phyloP scores from a whole-genome alignment of 208 protist genomes.

The Wallacemonas sp. region DNA sequence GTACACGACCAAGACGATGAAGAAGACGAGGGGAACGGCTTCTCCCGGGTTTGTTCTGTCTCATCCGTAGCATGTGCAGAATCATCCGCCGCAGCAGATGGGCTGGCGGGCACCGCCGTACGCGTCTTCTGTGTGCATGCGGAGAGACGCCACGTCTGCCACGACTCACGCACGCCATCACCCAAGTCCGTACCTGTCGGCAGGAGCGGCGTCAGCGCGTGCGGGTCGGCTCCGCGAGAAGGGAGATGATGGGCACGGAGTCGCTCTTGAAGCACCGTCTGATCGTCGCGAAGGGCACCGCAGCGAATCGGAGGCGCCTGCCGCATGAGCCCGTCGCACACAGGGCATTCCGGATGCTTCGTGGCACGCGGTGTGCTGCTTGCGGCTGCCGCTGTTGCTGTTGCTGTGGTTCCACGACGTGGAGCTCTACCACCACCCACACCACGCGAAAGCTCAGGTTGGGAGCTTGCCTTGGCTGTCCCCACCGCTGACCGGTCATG shows the following conservation, averaged over 20 bases:
- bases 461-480: too few relatives aligned
- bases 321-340: slow-evolving; percentile 35
- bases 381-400: background rate
- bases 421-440: too few relatives aligned
- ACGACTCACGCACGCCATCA: background rate
- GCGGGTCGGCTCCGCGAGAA: slow-evolving; percentile 17
- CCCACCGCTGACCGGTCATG: too few relatives aligned
- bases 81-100: background rate
- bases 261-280: slow-evolving; percentile 21
- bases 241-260: slow-evolving; percentile 19
- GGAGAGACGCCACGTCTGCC: slow-evolving; percentile 27
- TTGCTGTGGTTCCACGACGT: background rate
- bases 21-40: too few relatives aligned
- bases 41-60: too few relatives aligned
- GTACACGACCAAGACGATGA: too few relatives aligned
- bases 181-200: background rate
- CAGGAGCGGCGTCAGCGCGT: slow-evolving; percentile 24
- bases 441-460: too few relatives aligned
- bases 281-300: slow-evolving; percentile 40
- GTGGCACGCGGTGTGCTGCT: background rate
- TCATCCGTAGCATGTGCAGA: too few relatives aligned
- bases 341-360: slow-evolving; percentile 23
- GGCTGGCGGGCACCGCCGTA: background rate
- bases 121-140: background rate
- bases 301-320: slow-evolving; percentile 32